These are phyloP conservation scores for Cephaloascus albidus DNA, from an alignment of 805 yeast species.

Conservation along the genomic window DNA sequence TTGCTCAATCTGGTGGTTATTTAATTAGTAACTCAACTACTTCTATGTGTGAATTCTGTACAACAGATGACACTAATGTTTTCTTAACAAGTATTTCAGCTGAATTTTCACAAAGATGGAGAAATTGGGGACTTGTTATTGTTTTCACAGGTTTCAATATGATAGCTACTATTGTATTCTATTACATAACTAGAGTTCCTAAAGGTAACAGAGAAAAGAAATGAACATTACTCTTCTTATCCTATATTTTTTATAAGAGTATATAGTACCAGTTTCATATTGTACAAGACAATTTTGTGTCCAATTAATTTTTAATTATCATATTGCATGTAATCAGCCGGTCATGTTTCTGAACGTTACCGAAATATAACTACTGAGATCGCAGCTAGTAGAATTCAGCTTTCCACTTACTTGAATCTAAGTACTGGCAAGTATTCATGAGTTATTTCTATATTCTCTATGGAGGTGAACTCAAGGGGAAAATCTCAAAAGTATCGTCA, in stretches of 20 bases:
- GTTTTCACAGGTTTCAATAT: constrained; percentile 16
- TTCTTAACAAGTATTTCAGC: constrained; percentile 8
- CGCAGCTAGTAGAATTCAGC: no score
- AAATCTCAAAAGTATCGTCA: not conserved
- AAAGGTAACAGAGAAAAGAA: constrained; percentile 1
- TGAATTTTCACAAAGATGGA: constrained; percentile 26
- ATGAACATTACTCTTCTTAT: constrained; percentile 19
- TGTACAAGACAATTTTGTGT: no score
- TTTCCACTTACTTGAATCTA: no score
- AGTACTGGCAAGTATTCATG: no score
- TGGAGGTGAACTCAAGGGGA: not conserved
- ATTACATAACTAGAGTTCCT: constrained; percentile 7
- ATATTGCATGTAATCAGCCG: no score
- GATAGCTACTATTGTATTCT: constrained; percentile 2
- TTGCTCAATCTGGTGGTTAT: constrained; percentile 25
- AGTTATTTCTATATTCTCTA: no score
- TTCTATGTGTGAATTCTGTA: constrained; percentile 15
- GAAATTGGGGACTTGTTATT: constrained; percentile 29
- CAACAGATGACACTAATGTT: constrained; percentile 8
- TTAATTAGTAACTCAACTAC: constrained; percentile 15
- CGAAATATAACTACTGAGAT: no score
- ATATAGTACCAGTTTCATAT: no score
- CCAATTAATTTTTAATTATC: no score
- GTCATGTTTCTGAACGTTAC: no score
- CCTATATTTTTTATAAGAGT: no score